phyloP scores from a whole-genome alignment of 2,329 filamentous ascomycete genomes.

The Penicillium sp. region DNA sequence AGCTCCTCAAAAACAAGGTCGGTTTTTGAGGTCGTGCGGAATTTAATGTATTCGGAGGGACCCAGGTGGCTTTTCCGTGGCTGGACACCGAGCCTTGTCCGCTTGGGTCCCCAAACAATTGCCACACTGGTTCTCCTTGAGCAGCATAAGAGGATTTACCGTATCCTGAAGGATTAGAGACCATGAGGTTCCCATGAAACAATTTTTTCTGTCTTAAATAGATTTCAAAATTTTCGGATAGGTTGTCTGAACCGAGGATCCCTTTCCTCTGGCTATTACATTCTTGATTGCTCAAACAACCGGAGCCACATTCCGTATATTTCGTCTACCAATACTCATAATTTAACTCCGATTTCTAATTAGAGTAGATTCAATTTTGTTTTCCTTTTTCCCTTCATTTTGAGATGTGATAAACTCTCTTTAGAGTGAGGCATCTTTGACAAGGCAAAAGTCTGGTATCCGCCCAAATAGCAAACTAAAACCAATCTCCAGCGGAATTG shows the following conservation, averaged over 20 bases:
- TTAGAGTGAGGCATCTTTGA: too few relatives aligned
- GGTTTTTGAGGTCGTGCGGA: conserved; percentile 60
- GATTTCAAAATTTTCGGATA: background rate
- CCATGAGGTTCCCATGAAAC: background rate
- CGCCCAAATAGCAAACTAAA: too few relatives aligned
- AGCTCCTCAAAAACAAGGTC: conserved; percentile 56
- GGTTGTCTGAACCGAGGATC: background rate
- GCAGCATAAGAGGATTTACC: conserved; percentile 72
- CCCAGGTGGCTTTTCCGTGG: conserved; percentile 85
- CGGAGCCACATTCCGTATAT: background rate
- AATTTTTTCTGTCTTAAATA: background rate
- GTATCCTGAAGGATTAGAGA: background rate
- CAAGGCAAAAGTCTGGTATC: too few relatives aligned
- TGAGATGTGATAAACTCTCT: too few relatives aligned
- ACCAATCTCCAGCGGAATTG: background rate
- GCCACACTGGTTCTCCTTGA: conserved; percentile 86
- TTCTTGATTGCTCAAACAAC: background rate
- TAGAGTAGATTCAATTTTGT: too few relatives aligned
- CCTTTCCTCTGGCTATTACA: background rate
- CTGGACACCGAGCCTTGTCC: conserved; percentile 75
- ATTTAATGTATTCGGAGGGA: conserved; percentile 73
- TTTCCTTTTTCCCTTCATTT: too few relatives aligned
- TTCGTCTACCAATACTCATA: too few relatives aligned
- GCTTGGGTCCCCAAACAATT: conserved; percentile 73
- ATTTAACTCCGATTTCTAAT: too few relatives aligned